A percentile compares a stretch with the other conserved stretches of the same genome.
Conservation (phyloP, 2,329 filamentous ascomycete species). For the Leptographium procerum region DNA sequence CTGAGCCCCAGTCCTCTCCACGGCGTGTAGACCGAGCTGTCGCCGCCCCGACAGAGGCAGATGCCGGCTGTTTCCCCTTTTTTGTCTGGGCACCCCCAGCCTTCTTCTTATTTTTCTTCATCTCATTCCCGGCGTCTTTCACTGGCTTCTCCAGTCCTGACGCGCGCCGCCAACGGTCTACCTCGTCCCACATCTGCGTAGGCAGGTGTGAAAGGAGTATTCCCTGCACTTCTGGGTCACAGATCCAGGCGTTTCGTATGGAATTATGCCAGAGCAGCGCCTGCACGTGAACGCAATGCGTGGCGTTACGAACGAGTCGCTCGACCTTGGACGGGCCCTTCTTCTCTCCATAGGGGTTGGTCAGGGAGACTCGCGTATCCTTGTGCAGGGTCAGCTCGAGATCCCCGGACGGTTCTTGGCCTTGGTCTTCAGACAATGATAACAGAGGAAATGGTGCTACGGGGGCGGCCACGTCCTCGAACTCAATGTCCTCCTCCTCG, state of each 20-base stretch:
- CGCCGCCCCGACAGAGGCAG: conserved; percentile 24
- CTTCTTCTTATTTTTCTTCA: conserved; percentile 21
- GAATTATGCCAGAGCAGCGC: conserved; percentile 83
- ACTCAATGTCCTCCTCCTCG: conserved; percentile 50
- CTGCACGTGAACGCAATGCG: conserved; percentile 84
- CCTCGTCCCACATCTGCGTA: conserved; percentile 55
- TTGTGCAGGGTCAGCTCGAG: conserved; percentile 60
- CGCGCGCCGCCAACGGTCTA: conserved; percentile 61
- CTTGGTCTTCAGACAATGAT: conserved; percentile 17
- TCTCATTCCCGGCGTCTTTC: conserved; percentile 1
- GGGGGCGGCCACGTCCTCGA: conserved; percentile 42
- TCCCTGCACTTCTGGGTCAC: conserved; percentile 63
- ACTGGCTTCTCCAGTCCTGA: conserved; percentile 47
- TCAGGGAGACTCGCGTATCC: conserved; percentile 47
- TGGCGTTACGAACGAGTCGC: conserved; percentile 61
- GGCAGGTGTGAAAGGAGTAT: conserved; percentile 66
- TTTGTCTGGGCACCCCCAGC: conserved; percentile 15
- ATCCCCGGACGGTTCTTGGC: conserved; percentile 47
- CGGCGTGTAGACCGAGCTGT: too few relatives aligned
- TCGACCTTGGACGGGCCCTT: conserved; percentile 83
- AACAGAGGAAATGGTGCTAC: conserved; percentile 21
- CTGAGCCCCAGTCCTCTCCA: conserved; percentile 54
- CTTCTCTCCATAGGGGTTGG: conserved; percentile 53
- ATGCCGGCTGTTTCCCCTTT: conserved; percentile 24
- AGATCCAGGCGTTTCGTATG: conserved; percentile 72